A percentile compares a stretch with the other conserved stretches of the same genome.
phyloP scores from a whole-genome alignment of 2,329 filamentous ascomycete species.

The Dactylella cylindrospora region DNA sequence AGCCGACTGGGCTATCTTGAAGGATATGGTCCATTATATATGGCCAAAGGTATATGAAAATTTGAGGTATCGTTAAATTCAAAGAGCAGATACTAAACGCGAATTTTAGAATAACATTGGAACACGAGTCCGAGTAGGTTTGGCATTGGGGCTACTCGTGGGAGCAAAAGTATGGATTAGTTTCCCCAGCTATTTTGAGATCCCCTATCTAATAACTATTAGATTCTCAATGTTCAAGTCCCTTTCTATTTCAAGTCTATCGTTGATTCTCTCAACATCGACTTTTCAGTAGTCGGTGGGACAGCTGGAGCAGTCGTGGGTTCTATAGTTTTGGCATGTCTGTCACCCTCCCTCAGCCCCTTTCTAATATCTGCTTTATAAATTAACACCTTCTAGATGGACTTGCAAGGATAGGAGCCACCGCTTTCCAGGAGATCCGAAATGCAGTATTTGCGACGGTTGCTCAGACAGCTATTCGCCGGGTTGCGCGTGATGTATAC shows the following conservation, averaged over 20 bases:
- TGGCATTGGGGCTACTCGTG: constrained; percentile 80
- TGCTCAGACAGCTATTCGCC: constrained; percentile 91
- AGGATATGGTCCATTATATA: constrained; percentile 92
- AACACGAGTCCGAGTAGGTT: constrained; percentile 78
- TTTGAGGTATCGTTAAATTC: constrained; percentile 28
- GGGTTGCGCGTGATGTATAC: constrained; percentile 89
- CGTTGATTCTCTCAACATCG: constrained; percentile 96
- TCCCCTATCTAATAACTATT: constrained; percentile 45
- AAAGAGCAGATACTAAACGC: constrained; percentile 2
- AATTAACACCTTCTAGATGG: constrained; percentile 61
- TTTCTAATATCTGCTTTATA: background rate
- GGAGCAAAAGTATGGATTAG: constrained; percentile 71
- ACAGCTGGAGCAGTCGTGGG: constrained; percentile 87
- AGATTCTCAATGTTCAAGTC: constrained; percentile 90
- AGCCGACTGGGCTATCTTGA: constrained; percentile 98
- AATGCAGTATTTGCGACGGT: constrained; percentile 97
- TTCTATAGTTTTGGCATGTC: constrained; percentile 85
- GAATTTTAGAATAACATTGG: constrained; percentile 65
- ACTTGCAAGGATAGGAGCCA: constrained; percentile 80
- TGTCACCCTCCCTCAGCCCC: constrained; percentile 47
- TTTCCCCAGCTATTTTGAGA: background rate
- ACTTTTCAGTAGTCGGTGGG: constrained; percentile 80
- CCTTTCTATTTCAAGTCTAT: constrained; percentile 99
- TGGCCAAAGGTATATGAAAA: constrained; percentile 73
- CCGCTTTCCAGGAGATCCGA: constrained; percentile 85